These are phyloP conservation scores for Psilocybe tampanensis DNA, from an alignment of 768 basidiomycete genomes.

Conservation along the genomic window DNA sequence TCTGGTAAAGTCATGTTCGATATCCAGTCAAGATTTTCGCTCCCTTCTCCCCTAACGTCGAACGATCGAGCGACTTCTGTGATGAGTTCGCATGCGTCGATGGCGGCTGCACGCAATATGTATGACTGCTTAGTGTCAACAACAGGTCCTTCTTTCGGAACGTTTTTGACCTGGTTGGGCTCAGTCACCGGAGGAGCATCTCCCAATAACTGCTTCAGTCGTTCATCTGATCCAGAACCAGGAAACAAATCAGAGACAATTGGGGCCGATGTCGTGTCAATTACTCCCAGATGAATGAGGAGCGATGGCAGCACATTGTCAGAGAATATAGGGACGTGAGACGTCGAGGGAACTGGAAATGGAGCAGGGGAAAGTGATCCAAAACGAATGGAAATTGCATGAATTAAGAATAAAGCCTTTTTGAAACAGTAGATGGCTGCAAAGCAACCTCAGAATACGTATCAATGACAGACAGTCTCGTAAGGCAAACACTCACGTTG, in stretches of 20 bases:
- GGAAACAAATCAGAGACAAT: conserved; percentile 52
- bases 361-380: conserved; percentile 50
- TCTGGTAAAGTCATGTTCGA: conserved; percentile 58
- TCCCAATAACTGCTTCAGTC: conserved; percentile 44
- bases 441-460: conserved; percentile 7
- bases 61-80: conserved; percentile 51
- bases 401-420: conserved; percentile 83
- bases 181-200: conserved; percentile 15
- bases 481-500: conserved; percentile 48
- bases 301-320: conserved; percentile 89
- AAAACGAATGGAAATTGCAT: conserved; percentile 71
- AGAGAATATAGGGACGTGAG: conserved; percentile 64
- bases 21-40: conserved; percentile 47
- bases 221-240: conserved; percentile 38
- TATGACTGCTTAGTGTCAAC: conserved; percentile 66
- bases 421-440: conserved; percentile 88
- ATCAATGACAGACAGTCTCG: conserved; percentile 3
- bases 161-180: conserved; percentile 10
- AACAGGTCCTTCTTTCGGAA: conserved; percentile 47
- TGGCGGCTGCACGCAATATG: conserved; percentile 74
- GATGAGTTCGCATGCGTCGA: conserved; percentile 78
- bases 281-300: conserved; percentile 72
- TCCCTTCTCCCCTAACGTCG: conserved; percentile 14
- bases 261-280: conserved; percentile 60
- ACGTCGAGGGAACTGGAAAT: conserved; percentile 65